A percentile compares a stretch with the other conserved stretches of the same genome.
Evolutionary conservation across 2,329 filamentous ascomycete species (phyloP).

Genomic region (Penicillium brevicompactum): DNA sequence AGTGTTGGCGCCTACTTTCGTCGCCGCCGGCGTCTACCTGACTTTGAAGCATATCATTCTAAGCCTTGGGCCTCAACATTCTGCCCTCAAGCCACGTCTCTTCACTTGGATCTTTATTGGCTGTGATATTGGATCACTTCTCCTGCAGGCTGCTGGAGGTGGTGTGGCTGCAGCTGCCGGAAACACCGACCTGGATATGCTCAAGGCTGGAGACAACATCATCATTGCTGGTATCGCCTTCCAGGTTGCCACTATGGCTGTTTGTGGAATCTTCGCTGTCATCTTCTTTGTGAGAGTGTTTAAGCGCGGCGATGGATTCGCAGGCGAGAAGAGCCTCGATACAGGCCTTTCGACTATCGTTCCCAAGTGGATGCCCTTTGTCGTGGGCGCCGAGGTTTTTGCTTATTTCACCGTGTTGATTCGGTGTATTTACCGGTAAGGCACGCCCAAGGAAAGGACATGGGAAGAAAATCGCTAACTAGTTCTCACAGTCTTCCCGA

Average conservation of each 20-base stretch:
- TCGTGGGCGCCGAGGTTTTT: conserved; percentile 33
- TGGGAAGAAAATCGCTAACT: conserved; percentile 1
- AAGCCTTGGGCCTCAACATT: conserved; percentile 55
- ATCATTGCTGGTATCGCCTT: conserved; percentile 61
- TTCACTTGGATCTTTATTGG: conserved; percentile 63
- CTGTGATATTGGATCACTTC: conserved; percentile 62
- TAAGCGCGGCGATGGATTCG: conserved; percentile 27
- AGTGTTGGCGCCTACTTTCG: conserved; percentile 59
- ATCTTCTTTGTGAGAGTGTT: conserved; percentile 48
- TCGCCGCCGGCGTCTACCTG: conserved; percentile 59
- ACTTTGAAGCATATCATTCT: conserved; percentile 60
- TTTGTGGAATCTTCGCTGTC: conserved; percentile 43
- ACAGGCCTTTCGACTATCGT: conserved; percentile 18
- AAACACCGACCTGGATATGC: conserved; percentile 37
- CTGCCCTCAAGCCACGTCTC: conserved; percentile 49
- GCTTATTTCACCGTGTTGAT: conserved; percentile 45
- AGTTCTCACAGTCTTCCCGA: conserved; percentile 45
- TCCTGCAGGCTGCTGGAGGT: conserved; percentile 61
- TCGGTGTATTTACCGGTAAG: conserved; percentile 48
- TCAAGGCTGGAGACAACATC: conserved; percentile 54
- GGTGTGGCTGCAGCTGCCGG: conserved; percentile 57
- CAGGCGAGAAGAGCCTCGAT: conserved; percentile 31
- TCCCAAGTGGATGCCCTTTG: conserved; percentile 24
- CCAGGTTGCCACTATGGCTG: conserved; percentile 55
- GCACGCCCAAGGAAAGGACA: background rate